These are phyloP conservation scores for Penicillium mononematosum DNA, from an alignment of 495 filamentous ascomycete species.

Conservation along the genomic window DNA sequence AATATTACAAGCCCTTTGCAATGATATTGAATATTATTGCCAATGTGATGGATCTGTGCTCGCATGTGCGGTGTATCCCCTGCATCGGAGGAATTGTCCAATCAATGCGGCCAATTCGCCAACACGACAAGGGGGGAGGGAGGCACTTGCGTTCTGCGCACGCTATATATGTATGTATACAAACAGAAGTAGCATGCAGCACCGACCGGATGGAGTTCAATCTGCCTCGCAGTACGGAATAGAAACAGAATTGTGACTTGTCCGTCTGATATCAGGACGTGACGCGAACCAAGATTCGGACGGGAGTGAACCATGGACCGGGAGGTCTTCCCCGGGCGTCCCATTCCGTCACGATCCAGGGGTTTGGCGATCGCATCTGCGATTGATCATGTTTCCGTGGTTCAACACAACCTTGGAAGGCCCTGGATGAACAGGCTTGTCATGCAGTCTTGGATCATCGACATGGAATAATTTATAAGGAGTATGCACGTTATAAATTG, in stretches of 20 bases:
- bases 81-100: slow-evolving; percentile 12
- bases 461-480: background rate
- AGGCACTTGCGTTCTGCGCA: background rate
- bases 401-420: background rate
- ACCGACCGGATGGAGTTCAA: background rate
- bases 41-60: slow-evolving; percentile 7
- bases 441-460: background rate
- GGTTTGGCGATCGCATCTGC: slow-evolving; percentile 7
- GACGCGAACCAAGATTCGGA: slow-evolving; percentile 17
- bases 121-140: slow-evolving; percentile 5
- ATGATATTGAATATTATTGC: background rate
- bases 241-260: background rate
- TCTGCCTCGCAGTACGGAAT: slow-evolving; percentile 2
- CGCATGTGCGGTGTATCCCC: slow-evolving; percentile 8
- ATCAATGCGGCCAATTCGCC: background rate
- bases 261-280: slow-evolving; percentile 6
- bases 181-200: background rate
- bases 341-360: slow-evolving; percentile 21
- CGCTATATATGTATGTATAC: background rate
- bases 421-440: background rate
- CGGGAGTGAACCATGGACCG: slow-evolving; percentile 32
- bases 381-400: slow-evolving; percentile 6
- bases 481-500: background rate
- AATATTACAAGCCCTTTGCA: background rate
- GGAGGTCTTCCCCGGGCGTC: slow-evolving; percentile 24